Conservation (phyloP, 345 rosid genomes). For the Eucalyptus decipiens region DNA sequence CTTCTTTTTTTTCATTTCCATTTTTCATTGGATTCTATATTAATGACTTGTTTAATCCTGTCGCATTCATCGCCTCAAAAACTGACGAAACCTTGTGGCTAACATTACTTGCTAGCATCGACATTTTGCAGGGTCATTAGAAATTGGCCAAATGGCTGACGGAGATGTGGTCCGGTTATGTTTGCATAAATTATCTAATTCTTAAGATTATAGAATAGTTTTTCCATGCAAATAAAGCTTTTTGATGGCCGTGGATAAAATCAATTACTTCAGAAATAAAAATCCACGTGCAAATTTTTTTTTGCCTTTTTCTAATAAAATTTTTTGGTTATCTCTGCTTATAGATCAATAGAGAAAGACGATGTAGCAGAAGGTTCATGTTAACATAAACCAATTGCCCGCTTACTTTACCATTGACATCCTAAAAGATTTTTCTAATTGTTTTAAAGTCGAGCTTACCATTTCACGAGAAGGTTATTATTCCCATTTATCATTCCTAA, state of each 20-base stretch:
- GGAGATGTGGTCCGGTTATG: neutral
- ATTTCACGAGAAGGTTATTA: neutral
- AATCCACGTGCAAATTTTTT: neutral
- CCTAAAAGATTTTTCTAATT: neutral
- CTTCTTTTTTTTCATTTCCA: neutral
- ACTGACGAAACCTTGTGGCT: neutral
- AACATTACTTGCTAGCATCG: neutral
- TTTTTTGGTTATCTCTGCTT: neutral
- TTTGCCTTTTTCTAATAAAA: neutral
- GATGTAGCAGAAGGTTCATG: rapidly evolving
- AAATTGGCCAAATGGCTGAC: neutral
- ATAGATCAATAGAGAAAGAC: neutral
- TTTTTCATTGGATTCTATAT: neutral
- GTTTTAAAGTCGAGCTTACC: neutral
- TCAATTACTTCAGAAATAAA: neutral
- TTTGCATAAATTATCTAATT: neutral
- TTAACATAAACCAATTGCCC: neutral
- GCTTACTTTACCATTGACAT: neutral
- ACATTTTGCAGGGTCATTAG: neutral
- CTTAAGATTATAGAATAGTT: neutral
- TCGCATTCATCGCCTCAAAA: neutral
- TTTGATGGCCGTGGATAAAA: neutral
- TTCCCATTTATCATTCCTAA: neutral
- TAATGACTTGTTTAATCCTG: neutral
- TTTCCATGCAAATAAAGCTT: neutral